These are phyloP conservation scores for Didymella keratinophila DNA, from an alignment of 2,329 filamentous ascomycete species.

Conservation along the genomic window DNA sequence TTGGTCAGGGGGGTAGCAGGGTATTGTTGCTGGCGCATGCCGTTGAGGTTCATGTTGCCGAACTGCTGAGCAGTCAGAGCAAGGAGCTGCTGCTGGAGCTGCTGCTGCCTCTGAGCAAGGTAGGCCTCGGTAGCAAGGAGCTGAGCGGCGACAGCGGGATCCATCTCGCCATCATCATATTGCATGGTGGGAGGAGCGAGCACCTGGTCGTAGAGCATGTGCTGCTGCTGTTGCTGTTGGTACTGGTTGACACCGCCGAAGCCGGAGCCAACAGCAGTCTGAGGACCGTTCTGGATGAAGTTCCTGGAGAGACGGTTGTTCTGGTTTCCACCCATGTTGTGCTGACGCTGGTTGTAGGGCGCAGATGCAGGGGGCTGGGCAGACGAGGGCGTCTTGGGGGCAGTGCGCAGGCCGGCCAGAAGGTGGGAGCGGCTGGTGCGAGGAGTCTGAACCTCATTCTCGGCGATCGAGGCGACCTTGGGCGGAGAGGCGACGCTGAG, in stretches of 20 bases:
- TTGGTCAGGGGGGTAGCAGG: slow-evolving; percentile 62
- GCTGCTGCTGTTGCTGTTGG: slow-evolving; percentile 48
- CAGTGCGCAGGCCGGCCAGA: slow-evolving; percentile 89
- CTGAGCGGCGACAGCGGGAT: slow-evolving; percentile 86
- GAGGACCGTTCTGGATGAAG: slow-evolving; percentile 59
- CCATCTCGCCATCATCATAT: slow-evolving; percentile 75
- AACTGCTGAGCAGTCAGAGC: slow-evolving; percentile 69
- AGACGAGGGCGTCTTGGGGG: slow-evolving; percentile 82
- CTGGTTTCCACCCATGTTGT: slow-evolving; percentile 47
- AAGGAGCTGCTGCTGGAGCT: slow-evolving; percentile 90
- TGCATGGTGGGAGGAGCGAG: slow-evolving; percentile 83
- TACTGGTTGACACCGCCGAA: slow-evolving; percentile 59
- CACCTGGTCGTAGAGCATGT: slow-evolving; percentile 79
- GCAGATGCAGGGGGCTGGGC: slow-evolving; percentile 68
- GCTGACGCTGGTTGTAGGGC: slow-evolving; percentile 65
- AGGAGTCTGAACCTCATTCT: slow-evolving; percentile 73
- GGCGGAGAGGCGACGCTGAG: slow-evolving; percentile 77
- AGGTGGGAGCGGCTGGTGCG: slow-evolving; percentile 95
- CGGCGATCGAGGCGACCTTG: slow-evolving; percentile 72
- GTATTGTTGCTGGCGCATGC: slow-evolving; percentile 58
- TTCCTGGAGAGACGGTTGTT: slow-evolving; percentile 57
- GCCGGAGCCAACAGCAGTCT: slow-evolving; percentile 65
- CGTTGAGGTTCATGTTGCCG: slow-evolving; percentile 70
- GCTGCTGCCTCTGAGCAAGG: slow-evolving; percentile 92
- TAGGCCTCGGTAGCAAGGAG: slow-evolving; percentile 91